Base-by-base conservation (phyloP, 768 basidiomycete genomes). In the Lactarius evosmus region DNA sequence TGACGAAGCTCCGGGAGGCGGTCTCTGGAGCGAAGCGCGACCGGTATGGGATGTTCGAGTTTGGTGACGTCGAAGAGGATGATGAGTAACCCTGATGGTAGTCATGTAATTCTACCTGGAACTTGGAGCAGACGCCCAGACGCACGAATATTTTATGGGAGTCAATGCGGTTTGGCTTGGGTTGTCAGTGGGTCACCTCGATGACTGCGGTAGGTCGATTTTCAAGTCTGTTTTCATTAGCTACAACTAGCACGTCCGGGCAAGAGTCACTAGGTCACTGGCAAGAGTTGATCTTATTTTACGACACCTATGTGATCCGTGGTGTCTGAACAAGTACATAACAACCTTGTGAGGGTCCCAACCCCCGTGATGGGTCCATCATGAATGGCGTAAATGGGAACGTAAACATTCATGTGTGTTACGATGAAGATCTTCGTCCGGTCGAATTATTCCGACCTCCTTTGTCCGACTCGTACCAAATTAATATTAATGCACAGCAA, bases 51-150 rank as follows among this genome's bases (percentile, higher is more conserved):
- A 92, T 93, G 84, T 95, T 91, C 71, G 93, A 95, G 76, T 89
- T 91, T 72, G 93, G 93, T n/a, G 92, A 94, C 73, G 81, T 93
- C 14, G 91, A 91, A 67, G 91, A 93, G 72, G 91, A 93, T 61
- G 88, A 93, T 63, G 46, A 49, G 25, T 49, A 25, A 49, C 12
- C 17, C 40, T 80, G 74, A 27, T 30, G 25, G 36, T 33, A 34
- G 22, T 25, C 34, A 36, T 40, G 41, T 58, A 34, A 25, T 33
- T 49, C 46, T 25, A 49, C 46, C 22, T 49, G 46, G 46, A 25
- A 25, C 12, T 19, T 19, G 40, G 40, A 40, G 4, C 40, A 11
- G 36, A 14, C 46, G 34, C 11, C 6, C 19, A 17, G 51, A 16
- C 46, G 25, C 44, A 27, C 44, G 22, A 22, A 46, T 22, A 46